Evolutionary conservation across 1,284 basidiomycete genomes (phyloP).

Genomic region (Cryptococcus sp.): DNA sequence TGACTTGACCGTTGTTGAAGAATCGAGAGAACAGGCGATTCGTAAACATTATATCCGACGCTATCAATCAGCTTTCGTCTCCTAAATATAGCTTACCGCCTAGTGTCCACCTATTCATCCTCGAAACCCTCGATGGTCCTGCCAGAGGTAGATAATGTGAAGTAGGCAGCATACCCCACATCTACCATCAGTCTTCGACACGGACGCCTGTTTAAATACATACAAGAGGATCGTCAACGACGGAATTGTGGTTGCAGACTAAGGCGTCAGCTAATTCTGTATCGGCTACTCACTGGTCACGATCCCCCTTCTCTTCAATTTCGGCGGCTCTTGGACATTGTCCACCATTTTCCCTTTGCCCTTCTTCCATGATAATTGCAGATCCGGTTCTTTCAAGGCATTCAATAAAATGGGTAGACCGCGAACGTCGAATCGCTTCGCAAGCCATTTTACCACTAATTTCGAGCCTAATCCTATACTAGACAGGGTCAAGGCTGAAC

Average conservation of each 20-base stretch:
- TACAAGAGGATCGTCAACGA: constrained; percentile 50
- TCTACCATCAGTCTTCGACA: constrained; percentile 60
- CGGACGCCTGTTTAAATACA: constrained; percentile 1
- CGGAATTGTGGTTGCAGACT: constrained; percentile 91
- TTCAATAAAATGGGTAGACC: constrained; percentile 63
- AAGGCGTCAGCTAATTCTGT: constrained; percentile 2
- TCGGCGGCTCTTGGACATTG: constrained; percentile 1
- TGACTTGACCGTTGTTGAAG: constrained; percentile 85
- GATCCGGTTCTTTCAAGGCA: constrained; percentile 57
- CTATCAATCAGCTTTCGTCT: constrained; percentile 34
- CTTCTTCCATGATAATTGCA: constrained; percentile 1
- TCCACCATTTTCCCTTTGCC: constrained; percentile 19
- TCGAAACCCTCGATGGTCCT: constrained; percentile 28
- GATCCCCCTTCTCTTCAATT: constrained; percentile 59
- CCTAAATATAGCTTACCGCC: constrained; percentile 24
- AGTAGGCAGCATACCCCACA: constrained; percentile 76
- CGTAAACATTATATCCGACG: constrained; percentile 93
- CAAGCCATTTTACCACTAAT: constrained; percentile 65
- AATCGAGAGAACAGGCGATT: constrained; percentile 78
- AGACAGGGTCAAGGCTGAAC: constrained; percentile 36
- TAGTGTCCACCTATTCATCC: constrained; percentile 45
- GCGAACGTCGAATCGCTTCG: constrained; percentile 59
- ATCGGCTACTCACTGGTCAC: constrained; percentile 61
- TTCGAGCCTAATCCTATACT: constrained; percentile 67
- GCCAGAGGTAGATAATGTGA: constrained; percentile 55